Base-by-base conservation (phyloP, 352 stramenopile species). In the Pythium dissotocum region DNA sequence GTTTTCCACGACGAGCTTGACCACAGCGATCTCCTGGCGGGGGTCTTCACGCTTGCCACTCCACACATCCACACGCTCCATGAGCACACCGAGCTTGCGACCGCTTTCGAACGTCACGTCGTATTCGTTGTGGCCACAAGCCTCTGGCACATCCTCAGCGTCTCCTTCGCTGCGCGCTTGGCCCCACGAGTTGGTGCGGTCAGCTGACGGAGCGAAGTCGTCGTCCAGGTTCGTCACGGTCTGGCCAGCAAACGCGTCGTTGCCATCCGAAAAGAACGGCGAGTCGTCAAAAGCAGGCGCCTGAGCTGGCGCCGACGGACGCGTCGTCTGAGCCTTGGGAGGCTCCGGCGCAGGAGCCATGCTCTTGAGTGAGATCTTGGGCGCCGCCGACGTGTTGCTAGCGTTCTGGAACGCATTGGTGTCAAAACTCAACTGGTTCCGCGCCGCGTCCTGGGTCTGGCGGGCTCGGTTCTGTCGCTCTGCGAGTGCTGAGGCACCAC, bases 1-100 rank as follows among this genome's bases (percentile, higher is more conserved):
- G 58, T 91, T 91, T 42, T 94, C 85, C 3, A 94, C 83, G 4
- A 94, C 83, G 24, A 94, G 75, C 65, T 94, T 94, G 54, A 94
- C 85, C 32, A 94, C 82, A 0, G 85, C 85, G 38, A 83, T 77
- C 60, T 94, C 83, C 21, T 83, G 78, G 9, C 81, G 78, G 12
- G 78, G 73, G 38, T 91, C 81, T 4, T 87, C 76, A 12, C 70
- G 69, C 51, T 71, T 74, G 14, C 77, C 61, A 18, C 74, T 83
- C 73, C 77, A 94, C 30, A 88, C 71, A 57, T 93, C 84, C 3
- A 93, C 82, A 33, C 85, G 79, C 64, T 94, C 86, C 84, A 93
- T 91, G 30, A 94, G 71, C 44, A 94, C 86, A n/a, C 86, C 84
- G 14, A 93, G 75, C 65, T 94, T 94, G 13, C 78, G 77, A 10